Base-by-base conservation (phyloP, 306 rosid genomes). In the Dryas octopetala region DNA sequence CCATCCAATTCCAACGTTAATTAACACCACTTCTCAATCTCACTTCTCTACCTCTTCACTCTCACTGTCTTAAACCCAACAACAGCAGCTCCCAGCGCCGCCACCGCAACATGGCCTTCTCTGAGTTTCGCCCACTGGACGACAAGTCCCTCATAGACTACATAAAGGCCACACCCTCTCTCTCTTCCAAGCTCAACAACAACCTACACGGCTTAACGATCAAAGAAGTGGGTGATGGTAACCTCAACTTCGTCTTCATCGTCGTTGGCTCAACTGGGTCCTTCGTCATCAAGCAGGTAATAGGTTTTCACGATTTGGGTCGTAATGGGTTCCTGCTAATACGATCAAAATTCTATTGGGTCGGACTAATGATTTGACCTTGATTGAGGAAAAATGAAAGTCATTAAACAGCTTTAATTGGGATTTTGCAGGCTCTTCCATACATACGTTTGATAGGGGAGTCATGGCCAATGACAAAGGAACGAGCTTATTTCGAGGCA, bases 401-500 rank as follows among this genome's bases (percentile, higher is more conserved):
- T 15, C n/a, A 16, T 19, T 12, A n/a, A 32, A 32, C 0, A 44
- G 12, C 53, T 54, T 54, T 54, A 19, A 9, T 3, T 58, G 43
- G 40, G 47, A 32, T 47, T 23, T 14, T 78, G 32, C 55, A 91
- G 98, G 98, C 98, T 73, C 81, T 91, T 15, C 97, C 97, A 4
- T 95, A 95, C 66, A 5, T 95, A 38, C 98, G 97, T 57, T 86
- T 84, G 83, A 86, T 91, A 6, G 98, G 98, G 26, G 98, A 95
- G 74, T 90, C 97, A 65, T 95, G 98, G 98, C 96, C 96, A 3
- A 88, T 95, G 93, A 89, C 97, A 0, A 95, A 82, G 85, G 98
- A 95, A 73, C 84, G 97, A 79, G 96, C 97, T 1, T 91, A 95
- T 72, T 95, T 91, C 84, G 98, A 91, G 88, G 72, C 93, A 2